Conservation (phyloP, 306 rosid genomes). For the Senna tora region DNA sequence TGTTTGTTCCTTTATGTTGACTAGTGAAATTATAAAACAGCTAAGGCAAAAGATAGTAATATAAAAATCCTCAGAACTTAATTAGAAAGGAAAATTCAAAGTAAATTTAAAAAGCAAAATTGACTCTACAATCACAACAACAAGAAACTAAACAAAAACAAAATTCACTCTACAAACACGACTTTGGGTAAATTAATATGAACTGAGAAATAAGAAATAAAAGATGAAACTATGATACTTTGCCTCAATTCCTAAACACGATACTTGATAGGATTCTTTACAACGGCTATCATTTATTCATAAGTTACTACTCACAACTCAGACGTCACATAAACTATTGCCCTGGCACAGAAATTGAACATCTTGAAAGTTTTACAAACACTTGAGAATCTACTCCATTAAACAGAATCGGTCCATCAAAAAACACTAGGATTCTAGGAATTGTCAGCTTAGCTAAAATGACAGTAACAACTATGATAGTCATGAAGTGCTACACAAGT, state of each 20-base stretch:
- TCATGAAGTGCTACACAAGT: not conserved
- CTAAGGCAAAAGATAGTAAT: not conserved
- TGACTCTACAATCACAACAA: not conserved
- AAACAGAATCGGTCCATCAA: not conserved
- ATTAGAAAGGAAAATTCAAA: not conserved
- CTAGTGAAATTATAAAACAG: not conserved
- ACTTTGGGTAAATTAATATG: not conserved
- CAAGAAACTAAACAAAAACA: no score
- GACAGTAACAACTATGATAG: not conserved
- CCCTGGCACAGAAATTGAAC: not conserved
- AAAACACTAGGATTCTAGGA: not conserved
- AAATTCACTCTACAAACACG: not conserved
- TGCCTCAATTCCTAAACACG: not conserved
- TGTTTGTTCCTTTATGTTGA: not conserved
- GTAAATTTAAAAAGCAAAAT: not conserved
- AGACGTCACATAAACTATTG: not conserved
- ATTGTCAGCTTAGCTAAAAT: slow-evolving; percentile 1
- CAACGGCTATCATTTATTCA: not conserved
- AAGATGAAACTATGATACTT: not conserved
- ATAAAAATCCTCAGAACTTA: not conserved
- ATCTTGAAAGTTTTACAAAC: slow-evolving; percentile 23
- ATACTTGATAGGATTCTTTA: not conserved
- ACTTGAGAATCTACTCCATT: not conserved
- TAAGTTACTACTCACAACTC: not conserved
- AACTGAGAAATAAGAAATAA: not conserved